These are phyloP conservation scores for Eucalyptus regnans DNA, from an alignment of 345 rosid species.

Conservation along the genomic window DNA sequence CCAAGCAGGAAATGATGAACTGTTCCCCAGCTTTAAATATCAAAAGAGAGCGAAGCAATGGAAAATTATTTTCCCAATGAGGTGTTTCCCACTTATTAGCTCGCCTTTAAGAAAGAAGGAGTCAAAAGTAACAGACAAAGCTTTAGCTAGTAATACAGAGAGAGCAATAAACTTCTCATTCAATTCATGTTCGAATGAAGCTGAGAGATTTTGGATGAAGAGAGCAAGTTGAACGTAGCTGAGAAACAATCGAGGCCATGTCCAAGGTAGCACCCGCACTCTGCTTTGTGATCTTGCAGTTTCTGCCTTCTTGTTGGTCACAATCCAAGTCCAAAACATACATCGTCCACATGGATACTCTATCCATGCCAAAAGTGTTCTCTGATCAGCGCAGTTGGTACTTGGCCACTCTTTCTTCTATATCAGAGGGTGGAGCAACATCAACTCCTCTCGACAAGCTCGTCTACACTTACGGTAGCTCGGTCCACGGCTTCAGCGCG, in stretches of 20 bases:
- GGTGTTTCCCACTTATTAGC: neutral
- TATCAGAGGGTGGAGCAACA: neutral
- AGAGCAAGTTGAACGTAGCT: neutral
- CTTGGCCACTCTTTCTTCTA: neutral
- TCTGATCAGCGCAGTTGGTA: slow-evolving; percentile 9
- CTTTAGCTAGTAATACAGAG: neutral
- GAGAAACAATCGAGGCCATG: neutral
- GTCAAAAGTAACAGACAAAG: neutral
- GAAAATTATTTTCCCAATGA: neutral
- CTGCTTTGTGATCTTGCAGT: neutral
- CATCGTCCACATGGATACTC: slow-evolving; percentile 27
- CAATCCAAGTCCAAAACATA: neutral
- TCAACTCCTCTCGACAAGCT: neutral
- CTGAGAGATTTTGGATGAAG: neutral
- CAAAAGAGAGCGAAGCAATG: neutral
- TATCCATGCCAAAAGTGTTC: slow-evolving; percentile 15
- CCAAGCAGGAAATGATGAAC: neutral
- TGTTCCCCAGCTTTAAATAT: neutral
- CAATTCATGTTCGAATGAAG: neutral
- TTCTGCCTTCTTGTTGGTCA: neutral
- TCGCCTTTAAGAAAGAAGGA: neutral
- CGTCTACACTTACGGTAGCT: slow-evolving; percentile 16
- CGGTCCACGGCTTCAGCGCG: slow-evolving; percentile 28
- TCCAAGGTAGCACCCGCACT: neutral
- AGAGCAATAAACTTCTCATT: neutral